Evolutionary conservation across 2,329 filamentous ascomycete species (phyloP), one percentile per base, ranked within the genome.

Genomic region (Phialophora tarda): DNA sequence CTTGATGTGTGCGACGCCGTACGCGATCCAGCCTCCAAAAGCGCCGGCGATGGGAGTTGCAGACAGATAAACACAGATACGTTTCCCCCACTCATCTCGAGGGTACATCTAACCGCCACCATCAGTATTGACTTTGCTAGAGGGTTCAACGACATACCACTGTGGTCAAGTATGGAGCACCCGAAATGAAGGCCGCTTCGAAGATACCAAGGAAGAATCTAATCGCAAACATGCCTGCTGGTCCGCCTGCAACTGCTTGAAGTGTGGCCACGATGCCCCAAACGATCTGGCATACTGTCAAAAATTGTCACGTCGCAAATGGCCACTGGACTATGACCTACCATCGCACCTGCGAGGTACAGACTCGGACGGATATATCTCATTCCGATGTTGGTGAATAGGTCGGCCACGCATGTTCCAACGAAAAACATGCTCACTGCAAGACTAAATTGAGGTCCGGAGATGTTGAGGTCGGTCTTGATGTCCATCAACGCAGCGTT

Each of bases 1-100:
- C 32, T 77, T 62, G 56, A 84, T 82, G 72, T 83, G 84, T 76
- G 84, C 71, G 66, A 85, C 77, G 0, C 78, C 77, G 44, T 77
- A 78, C 0, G 77, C 75, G 47, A 79, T 74, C 62, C 76, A 78
- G 4, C 77, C 77, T 6, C 77, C 77, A 14, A 80, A 74, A 23
- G 64, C 64, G 7, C 64, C 64, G 21, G 60, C 64, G 34, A 66
- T 56, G 5, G 64, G 59, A 3, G 64, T 66, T 6, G 64, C 64
- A 23, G 59, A 55, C 12, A 66, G 56, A 23, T 66, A 66, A 6
- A 66, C 41, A 50, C 60, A 63, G 38, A 66, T 66, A 10, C 64
- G 60, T 26, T 63, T 63, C 14, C 64, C 64, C 64, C 64, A 66
- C 47, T 66, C 64, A 5, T 28, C 47, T 21, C 59, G 59, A 28